Evolutionary conservation across 495 filamentous ascomycete species (phyloP), one percentile per base, ranked within the genome.

Genomic region (Viridothelium virens): DNA sequence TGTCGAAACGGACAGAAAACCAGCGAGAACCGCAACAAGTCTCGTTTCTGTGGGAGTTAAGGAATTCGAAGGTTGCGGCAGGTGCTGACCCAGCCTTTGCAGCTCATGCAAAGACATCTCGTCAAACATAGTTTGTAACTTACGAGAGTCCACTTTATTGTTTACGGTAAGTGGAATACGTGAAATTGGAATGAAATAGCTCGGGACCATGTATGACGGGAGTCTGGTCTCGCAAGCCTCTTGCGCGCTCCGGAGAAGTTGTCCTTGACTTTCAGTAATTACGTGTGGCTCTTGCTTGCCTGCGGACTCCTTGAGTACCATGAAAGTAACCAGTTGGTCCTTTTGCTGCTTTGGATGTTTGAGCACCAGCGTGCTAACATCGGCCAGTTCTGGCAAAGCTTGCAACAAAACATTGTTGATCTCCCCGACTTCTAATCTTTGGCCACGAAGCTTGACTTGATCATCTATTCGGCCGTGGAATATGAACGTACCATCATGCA

Each of bases 371-470:
- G 89, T 91, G 5, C 82, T 82, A 4, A 89, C 84, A 65, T 89
- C 86, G 10, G 75, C 71, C 14, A 87, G 68, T 1, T 74, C 73
- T 0, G 70, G 53, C 0, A 80, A 77, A 0, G 77, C 77, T 16
- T 78, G 75, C 64, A 81, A 83, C 64, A 90, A 86, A 3, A 81
- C 79, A 39, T 84, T 82, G 67, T 89, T 88, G 67, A 95, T 90
- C 74, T 95, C 89, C 1, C 83, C 83, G 64, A 91, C 84, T 70
- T 95, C 90, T 0, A 95, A 79, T 6, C 91, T 80, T 67, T 90
- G 88, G 0, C 91, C 91, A 11, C 90, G 81, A 0, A 95, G 80
- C 72, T 95, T 95, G 34, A 92, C 82, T 74, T 93, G 88, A 65
- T 90, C 87, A 71, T 95, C 91, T 2, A 84, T 85, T 11, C 91